Conservation (phyloP, 306 rosid genomes). For the Clitoria ternatea region DNA sequence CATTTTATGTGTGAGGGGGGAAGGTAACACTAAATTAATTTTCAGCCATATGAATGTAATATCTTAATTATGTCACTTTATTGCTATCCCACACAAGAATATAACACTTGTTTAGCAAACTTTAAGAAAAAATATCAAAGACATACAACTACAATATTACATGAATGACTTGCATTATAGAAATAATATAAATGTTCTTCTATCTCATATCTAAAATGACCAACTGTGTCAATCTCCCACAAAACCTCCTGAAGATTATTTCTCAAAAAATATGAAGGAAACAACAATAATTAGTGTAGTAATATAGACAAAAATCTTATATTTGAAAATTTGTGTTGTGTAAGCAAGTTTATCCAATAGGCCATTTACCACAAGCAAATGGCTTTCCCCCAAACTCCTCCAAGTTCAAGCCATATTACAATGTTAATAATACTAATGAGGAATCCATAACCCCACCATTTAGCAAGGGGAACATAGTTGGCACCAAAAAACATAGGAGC, state of each 20-base stretch:
- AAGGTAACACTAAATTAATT: too few relatives aligned
- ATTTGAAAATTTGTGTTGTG: background rate
- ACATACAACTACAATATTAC: constrained; percentile 23
- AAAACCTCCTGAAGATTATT: constrained; percentile 45
- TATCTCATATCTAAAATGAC: constrained; percentile 29
- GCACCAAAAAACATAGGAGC: constrained; percentile 97
- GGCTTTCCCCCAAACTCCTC: constrained; percentile 93
- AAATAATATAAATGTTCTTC: constrained; percentile 33
- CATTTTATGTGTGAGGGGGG: too few relatives aligned
- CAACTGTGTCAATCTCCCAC: too few relatives aligned
- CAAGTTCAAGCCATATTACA: constrained; percentile 88
- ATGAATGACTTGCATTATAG: constrained; percentile 34
- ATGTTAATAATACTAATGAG: constrained; percentile 72
- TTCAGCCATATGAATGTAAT: background rate
- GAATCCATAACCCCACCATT: constrained; percentile 99
- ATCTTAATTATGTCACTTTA: background rate
- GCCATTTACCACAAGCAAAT: constrained; percentile 78
- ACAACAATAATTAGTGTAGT: constrained; percentile 13
- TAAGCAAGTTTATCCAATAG: constrained; percentile 27
- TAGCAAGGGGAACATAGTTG: constrained; percentile 83
- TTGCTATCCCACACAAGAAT: background rate
- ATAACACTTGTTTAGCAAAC: background rate
- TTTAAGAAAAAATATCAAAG: constrained; percentile 5
- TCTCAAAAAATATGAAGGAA: constrained; percentile 34
- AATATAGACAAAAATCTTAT: constrained; percentile 28